A percentile compares a stretch with the other conserved stretches of the same genome.
These are phyloP conservation scores for Rutstroemia sp. DNA, from an alignment of 2,329 filamentous ascomycete species.

Conservation along the genomic window DNA sequence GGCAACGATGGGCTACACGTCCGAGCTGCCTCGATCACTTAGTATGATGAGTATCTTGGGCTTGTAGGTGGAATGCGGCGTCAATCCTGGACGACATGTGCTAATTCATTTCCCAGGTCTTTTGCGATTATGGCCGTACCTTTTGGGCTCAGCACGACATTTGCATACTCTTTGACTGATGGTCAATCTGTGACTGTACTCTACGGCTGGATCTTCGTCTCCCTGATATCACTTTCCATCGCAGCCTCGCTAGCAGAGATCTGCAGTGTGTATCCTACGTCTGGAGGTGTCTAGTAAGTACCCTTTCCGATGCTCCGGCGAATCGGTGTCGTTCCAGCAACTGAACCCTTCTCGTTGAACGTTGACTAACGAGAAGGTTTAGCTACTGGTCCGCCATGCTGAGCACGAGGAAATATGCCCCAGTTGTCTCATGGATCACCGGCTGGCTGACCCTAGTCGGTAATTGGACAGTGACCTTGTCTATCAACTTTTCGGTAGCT, in stretches of 20 bases:
- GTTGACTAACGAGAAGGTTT: not conserved
- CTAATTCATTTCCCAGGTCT: conserved; percentile 32
- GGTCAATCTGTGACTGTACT: conserved; percentile 62
- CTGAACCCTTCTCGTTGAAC: not conserved
- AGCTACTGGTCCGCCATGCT: conserved; percentile 63
- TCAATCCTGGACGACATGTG: not conserved
- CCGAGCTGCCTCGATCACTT: conserved; percentile 57
- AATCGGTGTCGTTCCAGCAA: not conserved
- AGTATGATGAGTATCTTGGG: conserved; percentile 65
- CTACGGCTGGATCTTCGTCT: conserved; percentile 63
- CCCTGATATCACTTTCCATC: conserved; percentile 54
- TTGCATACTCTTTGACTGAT: conserved; percentile 61
- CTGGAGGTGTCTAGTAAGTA: conserved; percentile 53
- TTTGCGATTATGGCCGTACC: conserved; percentile 66
- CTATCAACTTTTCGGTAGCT: conserved; percentile 37
- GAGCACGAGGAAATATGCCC: conserved; percentile 55
- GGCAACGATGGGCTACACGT: conserved; percentile 52
- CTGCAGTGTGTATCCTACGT: conserved; percentile 60
- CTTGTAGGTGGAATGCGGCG: conserved; percentile 20
- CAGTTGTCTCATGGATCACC: conserved; percentile 60
- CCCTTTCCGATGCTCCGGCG: not conserved
- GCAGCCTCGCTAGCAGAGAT: conserved; percentile 63
- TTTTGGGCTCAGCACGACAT: conserved; percentile 50
- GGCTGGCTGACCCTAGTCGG: conserved; percentile 67
- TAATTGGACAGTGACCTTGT: conserved; percentile 59